Conservation (phyloP, 495 filamentous ascomycete species). For the Daldinia bambusicola region DNA sequence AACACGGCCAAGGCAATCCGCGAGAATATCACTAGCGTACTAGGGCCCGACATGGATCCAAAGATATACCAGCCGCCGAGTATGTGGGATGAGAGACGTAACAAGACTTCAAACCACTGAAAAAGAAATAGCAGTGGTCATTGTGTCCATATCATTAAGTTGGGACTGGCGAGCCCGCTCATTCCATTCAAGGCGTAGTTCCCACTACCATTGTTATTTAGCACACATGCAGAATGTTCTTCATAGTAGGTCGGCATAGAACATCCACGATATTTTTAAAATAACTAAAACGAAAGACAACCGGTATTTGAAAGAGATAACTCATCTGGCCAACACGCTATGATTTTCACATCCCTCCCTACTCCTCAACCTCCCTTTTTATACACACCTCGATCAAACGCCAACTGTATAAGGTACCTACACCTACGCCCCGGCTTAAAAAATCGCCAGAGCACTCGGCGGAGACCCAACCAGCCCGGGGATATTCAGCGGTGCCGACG, state of each 20-base stretch:
- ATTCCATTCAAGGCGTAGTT: no score
- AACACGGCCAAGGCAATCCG: not conserved
- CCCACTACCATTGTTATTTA: no score
- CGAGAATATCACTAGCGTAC: not conserved
- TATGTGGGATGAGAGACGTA: not conserved
- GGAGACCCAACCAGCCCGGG: conserved; percentile 60
- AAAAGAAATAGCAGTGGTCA: no score
- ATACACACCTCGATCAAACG: not conserved
- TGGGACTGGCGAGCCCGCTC: no score
- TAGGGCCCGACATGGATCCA: not conserved
- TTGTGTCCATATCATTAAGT: no score
- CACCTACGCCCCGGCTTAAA: conserved; percentile 46
- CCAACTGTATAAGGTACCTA: not conserved
- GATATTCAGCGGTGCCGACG: conserved; percentile 69
- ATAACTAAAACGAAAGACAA: no score
- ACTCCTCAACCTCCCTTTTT: not conserved
- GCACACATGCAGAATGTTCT: no score
- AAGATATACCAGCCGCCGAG: not conserved
- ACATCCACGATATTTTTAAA: no score
- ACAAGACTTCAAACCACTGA: not conserved
- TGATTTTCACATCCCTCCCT: no score
- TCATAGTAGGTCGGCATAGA: no score
- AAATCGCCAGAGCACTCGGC: conserved; percentile 63
- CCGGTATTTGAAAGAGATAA: no score
- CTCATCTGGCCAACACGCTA: no score